Evolutionary conservation across 148 eudicot genomes (phyloP).

Genomic region (Nepenthes gracilis): DNA sequence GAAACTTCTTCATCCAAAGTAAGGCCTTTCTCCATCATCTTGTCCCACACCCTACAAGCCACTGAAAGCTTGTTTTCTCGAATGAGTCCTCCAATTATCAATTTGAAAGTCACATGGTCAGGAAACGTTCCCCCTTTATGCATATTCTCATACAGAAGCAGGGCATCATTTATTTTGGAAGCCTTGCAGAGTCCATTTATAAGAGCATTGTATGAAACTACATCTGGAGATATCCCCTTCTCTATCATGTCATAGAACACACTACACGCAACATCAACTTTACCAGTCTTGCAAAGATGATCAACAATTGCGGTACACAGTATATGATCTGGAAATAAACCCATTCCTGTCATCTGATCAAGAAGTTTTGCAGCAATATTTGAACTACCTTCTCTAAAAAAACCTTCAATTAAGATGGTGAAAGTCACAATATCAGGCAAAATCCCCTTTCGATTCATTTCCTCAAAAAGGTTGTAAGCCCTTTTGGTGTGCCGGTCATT

Average conservation of each 20-base stretch:
- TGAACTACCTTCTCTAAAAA: constrained; percentile 52
- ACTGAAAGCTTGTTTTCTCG: constrained; percentile 44
- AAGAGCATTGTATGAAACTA: constrained; percentile 64
- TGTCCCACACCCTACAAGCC: constrained; percentile 84
- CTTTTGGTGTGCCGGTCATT: constrained; percentile 22
- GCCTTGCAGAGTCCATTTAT: constrained; percentile 71
- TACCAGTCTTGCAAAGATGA: constrained; percentile 58
- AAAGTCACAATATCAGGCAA: constrained; percentile 77
- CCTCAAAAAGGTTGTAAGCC: constrained; percentile 62
- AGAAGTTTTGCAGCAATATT: constrained; percentile 46
- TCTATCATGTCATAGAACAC: constrained; percentile 61
- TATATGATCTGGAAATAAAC: constrained; percentile 50
- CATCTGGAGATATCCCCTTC: constrained; percentile 64
- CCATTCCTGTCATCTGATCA: constrained; percentile 65
- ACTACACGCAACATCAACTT: constrained; percentile 39
- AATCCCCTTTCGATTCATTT: constrained; percentile 66
- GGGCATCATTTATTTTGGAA: constrained; percentile 52
- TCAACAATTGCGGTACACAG: constrained; percentile 65
- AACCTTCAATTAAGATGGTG: constrained; percentile 68
- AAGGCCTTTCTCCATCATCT: constrained; percentile 95
- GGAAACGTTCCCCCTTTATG: constrained; percentile 44
- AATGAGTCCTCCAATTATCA: constrained; percentile 59
- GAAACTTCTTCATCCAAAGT: constrained; percentile 70
- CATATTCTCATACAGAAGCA: constrained; percentile 64
- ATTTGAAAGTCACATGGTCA: constrained; percentile 73